Conservation (phyloP, 2,329 filamentous ascomycete species). For the Fusarium sambucinum region DNA sequence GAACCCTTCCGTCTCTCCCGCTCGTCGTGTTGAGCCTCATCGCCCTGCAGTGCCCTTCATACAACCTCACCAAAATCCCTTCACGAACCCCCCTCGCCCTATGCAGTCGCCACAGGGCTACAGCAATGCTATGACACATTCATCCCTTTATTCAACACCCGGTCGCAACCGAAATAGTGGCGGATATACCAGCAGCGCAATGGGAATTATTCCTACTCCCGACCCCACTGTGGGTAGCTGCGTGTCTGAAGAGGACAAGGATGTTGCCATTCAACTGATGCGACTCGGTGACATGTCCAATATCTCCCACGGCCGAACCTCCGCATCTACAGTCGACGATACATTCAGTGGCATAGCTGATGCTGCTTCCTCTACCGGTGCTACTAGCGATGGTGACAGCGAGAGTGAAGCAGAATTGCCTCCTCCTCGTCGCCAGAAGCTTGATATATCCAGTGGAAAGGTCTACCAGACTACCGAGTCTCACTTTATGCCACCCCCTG, state of each 20-base stretch:
- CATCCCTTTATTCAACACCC: conserved; percentile 71
- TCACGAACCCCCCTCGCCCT: conserved; percentile 78
- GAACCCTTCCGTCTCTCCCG: conserved; percentile 95
- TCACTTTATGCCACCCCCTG: conserved; percentile 65
- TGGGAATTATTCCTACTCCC: conserved; percentile 84
- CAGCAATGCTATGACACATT: conserved; percentile 60
- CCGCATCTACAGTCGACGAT: conserved; percentile 92
- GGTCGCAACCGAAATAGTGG: conserved; percentile 75
- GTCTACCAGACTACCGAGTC: conserved; percentile 66
- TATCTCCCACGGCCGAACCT: conserved; percentile 91
- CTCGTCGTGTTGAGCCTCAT: conserved; percentile 80
- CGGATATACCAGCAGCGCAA: conserved; percentile 61
- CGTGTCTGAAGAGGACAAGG: conserved; percentile 93
- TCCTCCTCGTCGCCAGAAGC: conserved; percentile 69
- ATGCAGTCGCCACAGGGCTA: conserved; percentile 89
- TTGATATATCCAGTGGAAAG: conserved; percentile 60
- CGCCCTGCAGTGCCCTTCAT: conserved; percentile 81
- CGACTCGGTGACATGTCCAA: conserved; percentile 94
- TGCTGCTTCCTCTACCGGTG: conserved; percentile 83
- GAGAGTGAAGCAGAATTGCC: conserved; percentile 73
- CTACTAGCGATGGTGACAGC: conserved; percentile 81
- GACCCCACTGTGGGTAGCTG: conserved; percentile 98
- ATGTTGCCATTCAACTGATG: conserved; percentile 97
- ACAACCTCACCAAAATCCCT: conserved; percentile 81
- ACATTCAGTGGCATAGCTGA: conserved; percentile 92